phyloP scores from a whole-genome alignment of 306 rosid species.

The Luffa aegyptiaca region DNA sequence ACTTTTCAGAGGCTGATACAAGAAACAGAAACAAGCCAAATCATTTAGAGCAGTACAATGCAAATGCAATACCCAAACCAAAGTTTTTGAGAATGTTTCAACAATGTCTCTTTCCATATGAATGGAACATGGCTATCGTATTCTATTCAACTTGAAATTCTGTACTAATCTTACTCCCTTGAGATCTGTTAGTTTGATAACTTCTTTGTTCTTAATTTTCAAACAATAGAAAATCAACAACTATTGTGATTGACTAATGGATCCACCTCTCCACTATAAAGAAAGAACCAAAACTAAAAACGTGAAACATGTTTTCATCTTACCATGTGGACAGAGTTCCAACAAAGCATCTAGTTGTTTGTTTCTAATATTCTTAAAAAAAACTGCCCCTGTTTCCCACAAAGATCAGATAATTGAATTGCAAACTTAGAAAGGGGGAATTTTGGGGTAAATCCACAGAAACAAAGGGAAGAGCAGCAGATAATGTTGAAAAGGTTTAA shows the following conservation, averaged over 20 bases:
- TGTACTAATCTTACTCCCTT: neutral
- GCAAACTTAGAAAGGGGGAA: neutral
- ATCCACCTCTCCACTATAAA: neutral
- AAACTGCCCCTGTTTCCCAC: neutral
- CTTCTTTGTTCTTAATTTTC: neutral
- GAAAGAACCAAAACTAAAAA: neutral
- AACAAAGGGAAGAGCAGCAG: neutral
- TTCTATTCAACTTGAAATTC: neutral
- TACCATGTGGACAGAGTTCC: neutral
- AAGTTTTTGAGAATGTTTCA: neutral
- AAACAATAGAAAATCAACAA: neutral
- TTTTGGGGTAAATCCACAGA: neutral
- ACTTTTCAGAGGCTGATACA: neutral
- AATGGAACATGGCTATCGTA: neutral
- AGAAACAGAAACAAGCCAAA: neutral
- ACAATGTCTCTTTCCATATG: neutral
- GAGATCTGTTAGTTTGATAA: neutral
- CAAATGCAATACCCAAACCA: neutral
- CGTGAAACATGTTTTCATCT: neutral
- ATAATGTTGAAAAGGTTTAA: neutral
- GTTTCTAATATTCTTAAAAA: neutral
- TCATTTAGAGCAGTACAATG: neutral
- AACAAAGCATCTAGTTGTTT: neutral
- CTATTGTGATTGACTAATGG: neutral
- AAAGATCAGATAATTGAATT: neutral